Conservation (phyloP, 2,329 filamentous ascomycete genomes). For the Monilinia vaccinii-corymbosi region DNA sequence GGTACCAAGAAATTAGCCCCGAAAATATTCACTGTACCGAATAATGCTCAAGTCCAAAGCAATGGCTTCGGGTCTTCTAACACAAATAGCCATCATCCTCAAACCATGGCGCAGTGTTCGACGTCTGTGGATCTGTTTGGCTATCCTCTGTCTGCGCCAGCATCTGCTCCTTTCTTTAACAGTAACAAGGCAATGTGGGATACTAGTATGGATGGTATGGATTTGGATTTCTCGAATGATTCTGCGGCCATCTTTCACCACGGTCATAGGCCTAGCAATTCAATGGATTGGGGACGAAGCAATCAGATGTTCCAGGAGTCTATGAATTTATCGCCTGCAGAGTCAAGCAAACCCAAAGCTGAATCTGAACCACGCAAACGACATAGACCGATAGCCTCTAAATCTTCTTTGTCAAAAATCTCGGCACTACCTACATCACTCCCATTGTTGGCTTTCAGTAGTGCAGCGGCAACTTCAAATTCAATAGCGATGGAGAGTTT, state of each 20-base stretch:
- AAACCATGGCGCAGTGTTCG: conserved; percentile 41
- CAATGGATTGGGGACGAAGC: conserved; percentile 48
- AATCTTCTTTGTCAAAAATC: conserved; percentile 17
- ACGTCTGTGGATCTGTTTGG: conserved; percentile 48
- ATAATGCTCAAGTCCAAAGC: conserved; percentile 23
- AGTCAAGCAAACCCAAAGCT: conserved; percentile 11
- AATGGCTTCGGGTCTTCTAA: conserved; percentile 24
- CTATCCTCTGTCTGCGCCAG: conserved; percentile 51
- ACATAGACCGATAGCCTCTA: conserved; percentile 40
- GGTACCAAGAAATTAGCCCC: conserved; percentile 46
- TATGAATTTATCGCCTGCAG: conserved; percentile 15
- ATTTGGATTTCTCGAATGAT: conserved; percentile 46
- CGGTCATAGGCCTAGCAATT: conserved; percentile 39
- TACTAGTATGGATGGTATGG: conserved; percentile 44
- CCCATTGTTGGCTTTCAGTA: conserved; percentile 33
- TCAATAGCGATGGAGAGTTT: conserved; percentile 41
- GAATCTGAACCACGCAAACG: conserved; percentile 29
- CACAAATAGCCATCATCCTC: conserved; percentile 31
- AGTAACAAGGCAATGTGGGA: conserved; percentile 46
- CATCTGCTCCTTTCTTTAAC: conserved; percentile 37
- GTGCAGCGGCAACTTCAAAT: conserved; percentile 36
- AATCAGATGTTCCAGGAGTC: conserved; percentile 47
- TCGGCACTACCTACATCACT: conserved; percentile 34
- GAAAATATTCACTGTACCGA: conserved; percentile 27
- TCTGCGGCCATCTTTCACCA: conserved; percentile 25